Evolutionary conservation across 2,329 filamentous ascomycete species (phyloP), one percentile per base, ranked within the genome.

Genomic region (Penicillium sclerotigenum): DNA sequence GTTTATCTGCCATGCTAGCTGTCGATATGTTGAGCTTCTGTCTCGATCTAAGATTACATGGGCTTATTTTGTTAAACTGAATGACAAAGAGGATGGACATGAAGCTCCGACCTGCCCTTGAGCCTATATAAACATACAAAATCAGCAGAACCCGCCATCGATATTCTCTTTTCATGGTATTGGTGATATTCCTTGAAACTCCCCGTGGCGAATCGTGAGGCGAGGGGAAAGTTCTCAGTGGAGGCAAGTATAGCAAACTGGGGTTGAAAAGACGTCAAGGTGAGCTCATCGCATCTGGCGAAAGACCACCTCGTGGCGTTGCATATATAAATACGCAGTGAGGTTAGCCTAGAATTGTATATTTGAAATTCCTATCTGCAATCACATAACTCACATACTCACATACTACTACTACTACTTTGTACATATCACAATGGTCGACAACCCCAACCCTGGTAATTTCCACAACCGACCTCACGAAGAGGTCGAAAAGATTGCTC

Each of bases 391-490:
- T n/a, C n/a, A n/a, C n/a, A n/a, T n/a, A n/a, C n/a, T n/a, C n/a
- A n/a, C n/a, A n/a, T n/a, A n/a, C n/a, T n/a, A n/a, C n/a, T n/a
- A 26, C 5, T 42, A 41, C 40, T 13, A 22, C 9, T n/a, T 1
- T 26, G 40, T 42, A n/a, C 40, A 28, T 42, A 26, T 34, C 42
- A 51, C 18, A 28, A 60, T 60, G 56, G 20, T 49, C 5, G 52
- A 59, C 26, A 68, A 64, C 57, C 43, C 63, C 49, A 76, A 76
- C 61, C 73, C 73, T 36, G 72, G 69, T 56, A 76, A 76, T 60
- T 75, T 74, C 59, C 67, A 69, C 65, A 76, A 75, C 68, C 70
- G 72, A 8, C 68, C 77, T 58, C 73, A 75, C 51, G 77, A 79
- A 11, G 78, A 81, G 62, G 77, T 80, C 16, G 64, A 70, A 3